Conservation (phyloP, 768 basidiomycete species). For the Cytidiella melzeri region DNA sequence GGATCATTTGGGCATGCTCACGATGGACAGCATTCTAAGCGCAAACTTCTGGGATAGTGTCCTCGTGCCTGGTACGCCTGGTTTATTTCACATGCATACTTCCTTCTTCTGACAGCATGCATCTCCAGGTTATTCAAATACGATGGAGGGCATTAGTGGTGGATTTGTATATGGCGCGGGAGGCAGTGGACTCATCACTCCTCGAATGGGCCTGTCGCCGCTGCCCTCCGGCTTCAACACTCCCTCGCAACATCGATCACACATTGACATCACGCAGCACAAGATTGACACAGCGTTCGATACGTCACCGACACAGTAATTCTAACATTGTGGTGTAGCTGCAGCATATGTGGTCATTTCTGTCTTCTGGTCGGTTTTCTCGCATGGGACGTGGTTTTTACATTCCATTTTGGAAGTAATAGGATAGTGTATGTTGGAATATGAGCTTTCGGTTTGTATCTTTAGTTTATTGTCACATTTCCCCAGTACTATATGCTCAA, state of each 20-base stretch:
- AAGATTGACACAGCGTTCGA: constrained; percentile 15
- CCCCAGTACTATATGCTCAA: no score
- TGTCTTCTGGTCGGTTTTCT: neutral
- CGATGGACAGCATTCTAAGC: constrained; percentile 80
- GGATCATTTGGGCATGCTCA: constrained; percentile 41
- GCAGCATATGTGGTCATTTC: no score
- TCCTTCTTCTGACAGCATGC: no score
- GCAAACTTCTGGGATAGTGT: constrained; percentile 85
- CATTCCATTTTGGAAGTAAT: neutral
- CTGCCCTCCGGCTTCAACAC: constrained; percentile 49
- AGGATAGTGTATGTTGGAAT: neutral
- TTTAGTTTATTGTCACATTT: no score
- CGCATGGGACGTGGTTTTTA: constrained; percentile 2
- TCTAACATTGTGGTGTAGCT: no score
- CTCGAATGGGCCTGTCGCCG: constrained; percentile 56
- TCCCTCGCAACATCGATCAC: constrained; percentile 21
- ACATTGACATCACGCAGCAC: constrained; percentile 14
- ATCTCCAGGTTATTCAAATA: constrained; percentile 62
- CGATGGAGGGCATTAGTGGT: constrained; percentile 77
- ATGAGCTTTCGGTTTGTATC: no score
- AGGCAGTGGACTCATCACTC: constrained; percentile 80
- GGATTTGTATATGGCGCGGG: constrained; percentile 84
- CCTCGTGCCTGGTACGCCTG: constrained; percentile 66
- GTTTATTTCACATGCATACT: no score
- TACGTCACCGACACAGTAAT: constrained; percentile 2